phyloP scores from a whole-genome alignment of 164 flowering plant species.

The Umbilicus rupestris region DNA sequence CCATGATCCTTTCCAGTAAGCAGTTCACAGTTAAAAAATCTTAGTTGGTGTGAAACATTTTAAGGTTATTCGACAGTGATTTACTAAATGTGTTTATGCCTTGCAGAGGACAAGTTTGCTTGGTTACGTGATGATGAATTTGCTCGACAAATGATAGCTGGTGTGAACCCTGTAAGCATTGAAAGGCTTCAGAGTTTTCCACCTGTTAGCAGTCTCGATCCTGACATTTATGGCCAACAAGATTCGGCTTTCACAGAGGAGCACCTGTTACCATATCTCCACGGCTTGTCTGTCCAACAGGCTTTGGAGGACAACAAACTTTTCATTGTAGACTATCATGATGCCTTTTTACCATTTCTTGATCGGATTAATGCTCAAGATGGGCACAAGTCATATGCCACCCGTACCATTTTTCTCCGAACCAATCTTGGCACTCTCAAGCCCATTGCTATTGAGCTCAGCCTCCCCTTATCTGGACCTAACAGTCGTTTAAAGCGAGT shows the following conservation, averaged over 20 bases:
- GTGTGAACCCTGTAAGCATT: constrained; percentile 76
- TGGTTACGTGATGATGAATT: constrained; percentile 96
- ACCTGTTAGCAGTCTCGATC: constrained; percentile 77
- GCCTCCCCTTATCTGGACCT: constrained; percentile 40
- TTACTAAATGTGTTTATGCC: background rate
- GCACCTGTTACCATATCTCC: constrained; percentile 53
- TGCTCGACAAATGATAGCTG: constrained; percentile 78
- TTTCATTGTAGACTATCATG: constrained; percentile 74
- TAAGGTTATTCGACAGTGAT: background rate
- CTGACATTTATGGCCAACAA: constrained; percentile 53
- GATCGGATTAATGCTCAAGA: constrained; percentile 68
- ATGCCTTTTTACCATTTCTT: constrained; percentile 65
- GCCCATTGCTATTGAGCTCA: constrained; percentile 94
- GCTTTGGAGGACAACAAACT: constrained; percentile 72
- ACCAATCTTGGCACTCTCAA: constrained; percentile 55
- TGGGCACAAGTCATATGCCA: constrained; percentile 79
- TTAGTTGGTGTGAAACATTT: background rate
- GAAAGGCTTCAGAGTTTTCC: constrained; percentile 67
- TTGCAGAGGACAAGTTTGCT: constrained; percentile 79
- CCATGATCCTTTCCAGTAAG: constrained; percentile 76
- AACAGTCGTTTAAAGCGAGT: constrained; percentile 43
- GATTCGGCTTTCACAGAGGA: constrained; percentile 83
- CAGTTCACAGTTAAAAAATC: background rate
- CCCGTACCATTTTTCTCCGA: constrained; percentile 72
- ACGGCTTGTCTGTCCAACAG: constrained; percentile 82